These are phyloP conservation scores for Penicillium palitans DNA, from an alignment of 2,329 filamentous ascomycete genomes.

Conservation along the genomic window DNA sequence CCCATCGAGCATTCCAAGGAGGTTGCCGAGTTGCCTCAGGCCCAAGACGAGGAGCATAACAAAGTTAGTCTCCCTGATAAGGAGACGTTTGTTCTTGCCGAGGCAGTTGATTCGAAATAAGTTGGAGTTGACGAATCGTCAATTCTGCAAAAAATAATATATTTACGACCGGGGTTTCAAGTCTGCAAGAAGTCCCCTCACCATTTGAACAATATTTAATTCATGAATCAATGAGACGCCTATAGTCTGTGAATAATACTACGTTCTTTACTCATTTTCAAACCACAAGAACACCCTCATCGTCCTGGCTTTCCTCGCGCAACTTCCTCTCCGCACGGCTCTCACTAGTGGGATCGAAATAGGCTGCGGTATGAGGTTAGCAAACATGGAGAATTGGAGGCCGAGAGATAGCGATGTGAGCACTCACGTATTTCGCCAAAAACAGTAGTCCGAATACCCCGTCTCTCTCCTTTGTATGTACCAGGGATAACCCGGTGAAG, in stretches of 20 bases:
- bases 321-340: not conserved
- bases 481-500: constrained; percentile 15
- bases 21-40: not conserved
- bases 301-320: not conserved
- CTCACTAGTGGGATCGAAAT: constrained; percentile 10
- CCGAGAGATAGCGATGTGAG: not conserved
- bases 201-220: not conserved
- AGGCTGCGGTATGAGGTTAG: not conserved
- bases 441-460: constrained; percentile 13
- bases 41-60: constrained; percentile 19
- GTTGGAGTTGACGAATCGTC: not conserved
- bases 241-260: not conserved
- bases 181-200: not conserved
- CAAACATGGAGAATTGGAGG: not conserved
- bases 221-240: not conserved
- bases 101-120: not conserved
- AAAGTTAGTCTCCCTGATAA: not conserved
- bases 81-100: not conserved
- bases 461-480: constrained; percentile 6
- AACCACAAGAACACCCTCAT: not conserved
- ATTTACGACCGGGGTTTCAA: not conserved
- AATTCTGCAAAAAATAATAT: not conserved
- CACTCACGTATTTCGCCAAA: constrained; percentile 12
- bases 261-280: not conserved
- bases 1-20: constrained; percentile 23